Conservation (phyloP, 257 asterid genomes). For the Capsicum pubescens region DNA sequence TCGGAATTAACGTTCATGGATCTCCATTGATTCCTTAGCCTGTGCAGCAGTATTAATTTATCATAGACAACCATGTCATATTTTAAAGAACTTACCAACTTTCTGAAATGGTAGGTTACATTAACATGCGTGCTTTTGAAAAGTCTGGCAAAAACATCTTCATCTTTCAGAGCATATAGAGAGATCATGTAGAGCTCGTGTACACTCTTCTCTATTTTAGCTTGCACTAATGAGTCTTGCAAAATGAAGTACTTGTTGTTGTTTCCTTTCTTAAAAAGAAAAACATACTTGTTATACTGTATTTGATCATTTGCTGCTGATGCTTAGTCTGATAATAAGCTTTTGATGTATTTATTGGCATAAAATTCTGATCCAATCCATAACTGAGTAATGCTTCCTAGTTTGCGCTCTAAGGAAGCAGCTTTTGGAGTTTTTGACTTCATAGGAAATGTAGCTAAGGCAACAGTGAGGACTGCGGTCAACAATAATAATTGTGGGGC, state of each 20-base stretch:
- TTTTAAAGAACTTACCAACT: background rate
- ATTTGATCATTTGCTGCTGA: background rate
- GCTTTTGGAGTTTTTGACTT: background rate
- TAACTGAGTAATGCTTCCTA: background rate
- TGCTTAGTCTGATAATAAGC: background rate
- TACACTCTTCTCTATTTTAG: background rate
- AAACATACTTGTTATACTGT: background rate
- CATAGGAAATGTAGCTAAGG: background rate
- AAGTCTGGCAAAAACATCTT: slow-evolving; percentile 12
- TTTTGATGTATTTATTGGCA: slow-evolving; percentile 4
- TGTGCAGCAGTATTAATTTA: background rate
- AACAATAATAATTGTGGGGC: background rate
- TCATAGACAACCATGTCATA: background rate
- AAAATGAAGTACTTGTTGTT: background rate
- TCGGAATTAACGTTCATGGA: background rate
- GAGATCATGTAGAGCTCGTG: background rate
- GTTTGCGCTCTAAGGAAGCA: background rate
- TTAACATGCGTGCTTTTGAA: background rate
- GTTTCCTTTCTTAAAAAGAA: background rate
- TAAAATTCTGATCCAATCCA: background rate
- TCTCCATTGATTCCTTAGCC: background rate
- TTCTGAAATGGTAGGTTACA: background rate
- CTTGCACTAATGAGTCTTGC: slow-evolving; percentile 3
- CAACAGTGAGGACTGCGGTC: background rate
- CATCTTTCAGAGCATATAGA: background rate